Conservation (phyloP, 495 filamentous ascomycete genomes). For the Chaetomidium leptoderma region DNA sequence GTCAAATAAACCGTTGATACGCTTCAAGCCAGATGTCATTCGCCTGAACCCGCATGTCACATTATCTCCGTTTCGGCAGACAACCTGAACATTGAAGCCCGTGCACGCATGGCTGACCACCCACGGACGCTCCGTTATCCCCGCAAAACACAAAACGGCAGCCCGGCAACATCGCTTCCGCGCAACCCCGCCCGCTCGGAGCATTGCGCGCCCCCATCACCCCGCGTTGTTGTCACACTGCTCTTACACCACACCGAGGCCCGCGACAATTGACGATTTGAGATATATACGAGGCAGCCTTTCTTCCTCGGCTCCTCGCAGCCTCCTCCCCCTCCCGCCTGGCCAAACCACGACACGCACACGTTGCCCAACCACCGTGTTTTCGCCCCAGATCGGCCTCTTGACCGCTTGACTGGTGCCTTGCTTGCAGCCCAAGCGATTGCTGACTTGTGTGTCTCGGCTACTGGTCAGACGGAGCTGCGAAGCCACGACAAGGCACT, state of each 20-base stretch:
- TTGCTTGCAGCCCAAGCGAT: constrained; percentile 5
- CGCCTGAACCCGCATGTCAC: neutral
- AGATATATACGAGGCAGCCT: constrained; percentile 5
- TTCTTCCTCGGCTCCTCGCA: neutral
- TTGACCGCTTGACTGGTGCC: neutral
- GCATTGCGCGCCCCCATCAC: neutral
- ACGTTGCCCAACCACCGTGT: constrained; percentile 1
- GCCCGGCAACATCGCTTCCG: neutral
- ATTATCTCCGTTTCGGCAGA: neutral
- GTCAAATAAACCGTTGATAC: too few species aligned
- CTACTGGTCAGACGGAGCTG: constrained; percentile 10
- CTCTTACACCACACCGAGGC: neutral
- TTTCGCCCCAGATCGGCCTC: neutral
- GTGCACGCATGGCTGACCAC: neutral
- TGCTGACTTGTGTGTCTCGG: constrained; percentile 11
- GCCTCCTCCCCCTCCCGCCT: neutral
- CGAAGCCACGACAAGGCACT: constrained; percentile 13
- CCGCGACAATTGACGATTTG: neutral
- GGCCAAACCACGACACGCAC: neutral
- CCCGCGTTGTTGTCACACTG: constrained; percentile 7
- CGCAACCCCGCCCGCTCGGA: neutral
- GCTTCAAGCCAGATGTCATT: too few species aligned
- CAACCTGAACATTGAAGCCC: neutral
- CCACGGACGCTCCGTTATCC: neutral
- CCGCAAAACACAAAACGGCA: neutral